These are phyloP conservation scores for Hirschfeldia incana DNA, from an alignment of 345 rosid genomes.

Conservation along the genomic window DNA sequence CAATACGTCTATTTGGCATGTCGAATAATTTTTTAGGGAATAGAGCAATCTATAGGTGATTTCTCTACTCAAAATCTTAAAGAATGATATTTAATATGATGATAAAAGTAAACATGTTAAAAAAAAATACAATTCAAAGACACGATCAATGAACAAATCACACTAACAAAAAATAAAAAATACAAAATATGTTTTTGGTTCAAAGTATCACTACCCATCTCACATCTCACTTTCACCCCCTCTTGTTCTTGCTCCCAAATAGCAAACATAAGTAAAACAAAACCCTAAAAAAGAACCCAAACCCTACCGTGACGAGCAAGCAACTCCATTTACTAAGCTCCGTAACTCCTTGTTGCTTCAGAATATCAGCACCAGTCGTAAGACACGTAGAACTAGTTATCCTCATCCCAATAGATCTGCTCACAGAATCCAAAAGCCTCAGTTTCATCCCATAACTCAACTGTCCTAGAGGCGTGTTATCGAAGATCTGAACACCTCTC, in stretches of 20 bases:
- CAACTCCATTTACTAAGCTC: conserved; percentile 74
- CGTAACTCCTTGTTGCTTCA: conserved; percentile 62
- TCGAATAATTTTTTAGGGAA: background rate
- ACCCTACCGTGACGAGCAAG: conserved; percentile 73
- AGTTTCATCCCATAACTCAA: conserved; percentile 50
- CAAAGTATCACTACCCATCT: background rate
- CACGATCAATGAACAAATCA: conserved; percentile 7
- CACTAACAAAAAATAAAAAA: background rate
- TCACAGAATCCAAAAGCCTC: conserved; percentile 54
- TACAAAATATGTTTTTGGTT: conserved; percentile 2
- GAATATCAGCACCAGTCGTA: conserved; percentile 60
- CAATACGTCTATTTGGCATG: background rate
- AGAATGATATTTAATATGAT: background rate
- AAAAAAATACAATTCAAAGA: conserved; percentile 12
- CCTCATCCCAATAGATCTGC: conserved; percentile 52
- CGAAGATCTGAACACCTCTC: conserved; percentile 73
- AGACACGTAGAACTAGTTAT: conserved; percentile 66
- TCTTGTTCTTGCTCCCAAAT: conserved; percentile 85
- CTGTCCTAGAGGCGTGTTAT: conserved; percentile 56
- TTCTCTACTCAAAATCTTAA: background rate
- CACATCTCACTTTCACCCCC: conserved; percentile 43
- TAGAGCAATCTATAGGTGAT: background rate
- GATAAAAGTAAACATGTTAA: conserved; percentile 7
- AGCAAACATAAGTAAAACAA: conserved; percentile 72
- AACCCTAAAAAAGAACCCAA: conserved; percentile 78